A percentile compares a stretch with the other conserved stretches of the same genome.
These are phyloP conservation scores for Solanum phureja DNA, from an alignment of 257 asterid species.

Conservation along the genomic window DNA sequence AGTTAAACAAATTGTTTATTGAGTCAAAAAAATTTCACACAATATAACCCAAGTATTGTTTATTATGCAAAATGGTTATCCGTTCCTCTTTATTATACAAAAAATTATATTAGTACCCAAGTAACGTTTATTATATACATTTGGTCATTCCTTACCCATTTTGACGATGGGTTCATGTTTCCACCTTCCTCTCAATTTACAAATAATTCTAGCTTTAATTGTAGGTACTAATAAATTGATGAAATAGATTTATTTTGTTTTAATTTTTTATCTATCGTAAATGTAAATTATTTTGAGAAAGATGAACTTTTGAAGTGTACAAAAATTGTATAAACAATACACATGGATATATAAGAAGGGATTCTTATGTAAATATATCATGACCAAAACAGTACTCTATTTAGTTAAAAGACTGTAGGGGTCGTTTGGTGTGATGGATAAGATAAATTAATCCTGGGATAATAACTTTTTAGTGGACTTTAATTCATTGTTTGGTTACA, in stretches of 20 bases:
- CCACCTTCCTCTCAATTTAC: neutral
- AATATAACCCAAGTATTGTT: too few relatives aligned
- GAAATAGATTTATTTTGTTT: too few relatives aligned
- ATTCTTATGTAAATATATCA: neutral
- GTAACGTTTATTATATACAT: neutral
- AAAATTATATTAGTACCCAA: too few relatives aligned
- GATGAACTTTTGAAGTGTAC: too few relatives aligned
- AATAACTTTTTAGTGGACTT: too few relatives aligned
- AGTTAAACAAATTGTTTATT: neutral
- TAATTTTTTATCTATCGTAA: neutral
- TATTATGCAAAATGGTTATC: neutral
- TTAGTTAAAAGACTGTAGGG: too few relatives aligned
- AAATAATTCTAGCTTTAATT: neutral
- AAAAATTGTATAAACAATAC: too few relatives aligned
- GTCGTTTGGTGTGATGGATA: too few relatives aligned
- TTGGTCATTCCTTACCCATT: neutral
- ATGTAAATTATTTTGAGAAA: neutral
- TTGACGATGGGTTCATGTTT: neutral
- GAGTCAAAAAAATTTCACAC: neutral
- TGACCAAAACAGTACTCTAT: too few relatives aligned
- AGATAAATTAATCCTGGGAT: too few relatives aligned
- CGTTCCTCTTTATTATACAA: neutral
- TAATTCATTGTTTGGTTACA: too few relatives aligned
- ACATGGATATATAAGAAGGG: neutral
- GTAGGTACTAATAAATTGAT: neutral